Evolutionary conservation across 805 yeast genomes (phyloP), one percentile per base, ranked within the genome.

Genomic region (Kazachstania taianensis): DNA sequence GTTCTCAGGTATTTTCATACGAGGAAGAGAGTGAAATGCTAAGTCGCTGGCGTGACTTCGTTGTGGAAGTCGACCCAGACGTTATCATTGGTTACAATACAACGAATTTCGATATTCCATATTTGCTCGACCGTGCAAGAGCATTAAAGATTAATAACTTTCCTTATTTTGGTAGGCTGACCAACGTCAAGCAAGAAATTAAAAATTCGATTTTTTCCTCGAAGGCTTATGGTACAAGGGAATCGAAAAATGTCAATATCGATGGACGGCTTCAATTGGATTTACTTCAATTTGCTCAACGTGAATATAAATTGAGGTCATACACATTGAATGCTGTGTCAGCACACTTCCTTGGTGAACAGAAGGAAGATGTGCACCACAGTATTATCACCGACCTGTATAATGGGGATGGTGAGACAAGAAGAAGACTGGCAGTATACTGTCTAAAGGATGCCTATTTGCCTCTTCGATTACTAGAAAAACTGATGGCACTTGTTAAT

Each of bases 211-310:
- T 78, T 3, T 92, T 92, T 62, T 78, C 94, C 32, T 89, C 97
- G 1, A 81, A 86, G 52, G 99, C 99, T 0, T 92, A 81, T 53
- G 99, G 99, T 52, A 84, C 96, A 0, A 73, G 95, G 50, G 97
- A 89, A 48, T 83, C 89, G 31, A 89, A 89, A 55, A 81, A 75
- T 7, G 81, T 84, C 26, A 89, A 89, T 52, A 87, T 85, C 28
- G 97, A 92, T 52, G 99, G 99, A 24, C 74, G 99, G 55, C 73
- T 92, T 72, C 99, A 92, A 56, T 65, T 92, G 46, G 99, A 92
- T 66, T 65, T 92, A 55, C 69, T 92, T 27, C 97, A 89, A 49
- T 87, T 86, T 53, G 74, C 85, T 43, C 96, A 87, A 57, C 75
- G 98, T 56, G 99, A 92, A 55, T 86, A 85, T 61, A 94, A 92